Evolutionary conservation across 805 yeast species (phyloP), one percentile per base, ranked within the genome.

Genomic region (Starmerella khaoyaiensis): DNA sequence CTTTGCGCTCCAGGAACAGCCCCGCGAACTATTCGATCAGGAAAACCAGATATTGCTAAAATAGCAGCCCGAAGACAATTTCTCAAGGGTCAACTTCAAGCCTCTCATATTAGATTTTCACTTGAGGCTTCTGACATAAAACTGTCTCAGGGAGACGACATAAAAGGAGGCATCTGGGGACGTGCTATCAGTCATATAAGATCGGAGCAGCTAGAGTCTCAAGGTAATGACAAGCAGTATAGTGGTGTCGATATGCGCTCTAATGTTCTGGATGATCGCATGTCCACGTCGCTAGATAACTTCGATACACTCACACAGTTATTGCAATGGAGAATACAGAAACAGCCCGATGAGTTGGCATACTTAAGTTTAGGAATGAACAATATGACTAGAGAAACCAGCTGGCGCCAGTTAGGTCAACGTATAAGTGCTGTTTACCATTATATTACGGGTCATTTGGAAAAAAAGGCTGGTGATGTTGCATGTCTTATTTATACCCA

Each of bases 41-140:
- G 94, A 17, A 77, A 95, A 7, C 66, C 82, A 16, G 97, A 90
- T 49, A 79, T 90, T 45, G 97, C 97, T 0, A 90, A 86, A 49
- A 81, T 75, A 79, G 68, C 75, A 51, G 83, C 80, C 59, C 81
- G 76, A 51, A 72, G 76, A 46, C 69, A 72, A 47, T 84, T 84
- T 53, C 64, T 75, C 28, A 79, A 74, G 46, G 97, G 97, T 2
- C 64, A 69, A n/a, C 60, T 90, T 17, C 67, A 72, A n/a, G 76
- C 93, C 0, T 76, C 72, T 20, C 86, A 74, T 57, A 83, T 84
- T 36, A 83, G 81, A 52, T 90, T 84, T 53, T 76, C 77, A 42
- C 62, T 70, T 21, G 69, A 69, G 34, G 72, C 84, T 0, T 60
- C 83, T 7, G 43, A 33, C 4, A 67, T 75, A 35, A 68, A 72